Percentiles rank a stretch among this genome's conserved stretches.
Evolutionary conservation across 345 rosid genomes (phyloP).

Genomic region (Boechera stricta): DNA sequence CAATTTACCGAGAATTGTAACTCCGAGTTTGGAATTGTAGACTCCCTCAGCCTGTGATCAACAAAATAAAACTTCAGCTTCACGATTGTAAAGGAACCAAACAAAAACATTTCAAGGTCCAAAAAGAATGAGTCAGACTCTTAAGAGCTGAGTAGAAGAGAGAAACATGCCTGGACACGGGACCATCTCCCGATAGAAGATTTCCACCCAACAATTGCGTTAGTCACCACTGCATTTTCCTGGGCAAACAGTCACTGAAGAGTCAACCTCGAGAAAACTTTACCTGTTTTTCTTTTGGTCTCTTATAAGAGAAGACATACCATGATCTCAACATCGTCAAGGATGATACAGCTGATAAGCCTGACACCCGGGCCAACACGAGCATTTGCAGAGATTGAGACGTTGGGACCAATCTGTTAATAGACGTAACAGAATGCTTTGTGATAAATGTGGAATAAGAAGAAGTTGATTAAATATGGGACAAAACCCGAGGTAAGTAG

Average conservation of each 20-base stretch:
- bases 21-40: conserved; percentile 82
- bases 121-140: conserved; percentile 18
- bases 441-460: neutral
- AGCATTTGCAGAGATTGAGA: conserved; percentile 87
- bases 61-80: conserved; percentile 28
- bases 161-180: conserved; percentile 71
- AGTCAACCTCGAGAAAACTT: conserved; percentile 26
- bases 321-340: conserved; percentile 90
- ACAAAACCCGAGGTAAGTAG: conserved; percentile 23
- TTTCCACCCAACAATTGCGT: conserved; percentile 94
- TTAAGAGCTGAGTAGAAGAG: conserved; percentile 19
- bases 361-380: conserved; percentile 93
- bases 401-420: conserved; percentile 93
- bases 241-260: conserved; percentile 42
- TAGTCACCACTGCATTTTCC: conserved; percentile 91
- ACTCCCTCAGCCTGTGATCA: conserved; percentile 84
- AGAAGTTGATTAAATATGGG: conserved; percentile 8
- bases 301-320: conserved; percentile 46
- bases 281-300: neutral
- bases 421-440: conserved; percentile 8
- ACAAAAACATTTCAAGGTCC: conserved; percentile 18
- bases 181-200: conserved; percentile 96
- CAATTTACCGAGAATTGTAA: conserved; percentile 83
- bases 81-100: conserved; percentile 8
- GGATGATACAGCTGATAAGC: conserved; percentile 89